Evolutionary conservation across 768 basidiomycete genomes (phyloP).

Genomic region (Macrolepiota albuminosa): DNA sequence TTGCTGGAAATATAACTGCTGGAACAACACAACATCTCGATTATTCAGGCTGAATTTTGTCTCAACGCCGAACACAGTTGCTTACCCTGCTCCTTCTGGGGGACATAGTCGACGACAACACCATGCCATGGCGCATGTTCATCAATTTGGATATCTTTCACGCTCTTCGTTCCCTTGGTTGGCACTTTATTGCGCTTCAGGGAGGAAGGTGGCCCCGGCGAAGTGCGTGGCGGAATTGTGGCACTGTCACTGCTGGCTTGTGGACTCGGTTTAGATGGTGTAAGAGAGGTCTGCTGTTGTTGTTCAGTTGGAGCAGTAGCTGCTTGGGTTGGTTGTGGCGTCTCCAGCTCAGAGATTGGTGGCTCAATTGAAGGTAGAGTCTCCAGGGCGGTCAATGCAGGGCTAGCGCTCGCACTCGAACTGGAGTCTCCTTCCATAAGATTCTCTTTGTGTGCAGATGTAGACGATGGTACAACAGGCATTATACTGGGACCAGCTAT

Average conservation of each 20-base stretch:
- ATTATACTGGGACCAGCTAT: conserved; percentile 8
- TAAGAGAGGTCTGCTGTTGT: neutral
- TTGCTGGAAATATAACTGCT: conserved; percentile 15
- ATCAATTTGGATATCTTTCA: neutral
- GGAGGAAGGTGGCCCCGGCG: conserved; percentile 3
- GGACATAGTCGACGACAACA: conserved; percentile 11
- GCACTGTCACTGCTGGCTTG: neutral
- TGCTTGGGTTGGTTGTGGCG: neutral
- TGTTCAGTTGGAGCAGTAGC: neutral
- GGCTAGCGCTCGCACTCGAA: conserved; percentile 6
- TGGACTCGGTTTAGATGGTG: neutral
- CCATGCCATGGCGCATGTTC: conserved; percentile 12
- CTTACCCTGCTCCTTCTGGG: conserved; percentile 13
- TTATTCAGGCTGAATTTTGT: neutral
- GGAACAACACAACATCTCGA: neutral
- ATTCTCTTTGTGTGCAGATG: neutral
- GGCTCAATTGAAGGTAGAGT: conserved; percentile 6
- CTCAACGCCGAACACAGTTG: neutral
- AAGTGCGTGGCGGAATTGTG: conserved; percentile 7
- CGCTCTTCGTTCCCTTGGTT: conserved; percentile 1
- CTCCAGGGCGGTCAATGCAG: conserved; percentile 5
- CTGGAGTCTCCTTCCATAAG: conserved; percentile 2
- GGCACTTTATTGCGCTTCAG: conserved; percentile 1
- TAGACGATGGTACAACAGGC: conserved; percentile 9
- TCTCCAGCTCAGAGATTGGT: neutral